Evolutionary conservation across 768 basidiomycete species (phyloP).

Genomic region (Kwoniella dendrophila): DNA sequence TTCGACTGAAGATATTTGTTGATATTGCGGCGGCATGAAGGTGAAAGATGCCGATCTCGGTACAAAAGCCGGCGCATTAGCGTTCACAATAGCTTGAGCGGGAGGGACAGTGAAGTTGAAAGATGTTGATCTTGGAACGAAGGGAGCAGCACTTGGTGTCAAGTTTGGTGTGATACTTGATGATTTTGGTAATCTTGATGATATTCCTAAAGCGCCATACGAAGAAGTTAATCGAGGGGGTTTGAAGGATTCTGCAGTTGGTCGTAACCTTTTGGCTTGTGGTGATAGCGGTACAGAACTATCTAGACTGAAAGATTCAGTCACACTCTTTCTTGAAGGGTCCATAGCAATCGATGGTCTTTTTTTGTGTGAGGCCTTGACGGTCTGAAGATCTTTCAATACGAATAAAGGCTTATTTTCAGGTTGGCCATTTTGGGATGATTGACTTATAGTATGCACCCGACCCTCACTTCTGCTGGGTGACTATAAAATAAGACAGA

Average conservation of each 20-base stretch:
- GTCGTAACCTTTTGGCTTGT: constrained; percentile 11
- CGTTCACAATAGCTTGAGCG: neutral
- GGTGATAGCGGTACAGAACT: neutral
- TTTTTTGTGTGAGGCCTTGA: too few species aligned
- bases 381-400: too few species aligned
- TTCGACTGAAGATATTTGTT: neutral
- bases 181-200: neutral
- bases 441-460: too few species aligned
- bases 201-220: constrained; percentile 8
- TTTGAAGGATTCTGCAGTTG: constrained; percentile 1
- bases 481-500: too few species aligned
- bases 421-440: too few species aligned
- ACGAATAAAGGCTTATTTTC: too few species aligned
- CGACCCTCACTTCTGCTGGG: too few species aligned
- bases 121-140: constrained; percentile 1
- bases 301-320: too few species aligned
- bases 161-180: neutral
- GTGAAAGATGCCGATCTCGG: constrained; percentile 7
- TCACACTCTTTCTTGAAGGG: too few species aligned
- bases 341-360: too few species aligned
- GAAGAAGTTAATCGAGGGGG: neutral
- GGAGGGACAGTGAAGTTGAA: constrained; percentile 9
- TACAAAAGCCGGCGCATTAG: constrained; percentile 10
- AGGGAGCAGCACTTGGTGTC: neutral
- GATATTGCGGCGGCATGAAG: neutral